Evolutionary conservation across 176 grass and related monocot genomes (phyloP), one percentile per base, ranked within the genome.

Genomic region (Paspalum notatum): DNA sequence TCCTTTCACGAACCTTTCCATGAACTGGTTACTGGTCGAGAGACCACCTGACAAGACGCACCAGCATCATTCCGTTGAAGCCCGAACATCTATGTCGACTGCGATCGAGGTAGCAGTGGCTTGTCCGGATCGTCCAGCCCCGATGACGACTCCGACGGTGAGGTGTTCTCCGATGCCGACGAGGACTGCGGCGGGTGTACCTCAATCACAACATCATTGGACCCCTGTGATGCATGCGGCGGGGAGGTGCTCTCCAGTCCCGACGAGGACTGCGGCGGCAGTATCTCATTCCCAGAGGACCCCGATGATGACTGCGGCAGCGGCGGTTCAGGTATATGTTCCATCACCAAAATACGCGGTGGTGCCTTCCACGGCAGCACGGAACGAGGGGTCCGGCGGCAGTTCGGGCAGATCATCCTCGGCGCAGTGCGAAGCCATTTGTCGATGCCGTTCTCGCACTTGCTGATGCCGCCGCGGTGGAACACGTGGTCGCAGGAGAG

Each of bases 401-500:
- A 80, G 37, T 12, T 0, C 4, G 62, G 77, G 62, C 77, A 80
- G 32, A 2, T 8, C 77, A 54, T 40, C 15, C 2, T 20, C 40
- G 20, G 17, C 8, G 5, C 0, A 1, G 18, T 7, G 41, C 4
- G 52, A 32, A 69, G 78, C 52, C 66, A 81, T 3, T 20, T 0
- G 17, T 81, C 79, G 41, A 71, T 38, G 79, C 0, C 7, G 17
- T 22, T 0, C 50, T 21, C 0, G 66, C 79, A 70, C 48, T 54
- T 80, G 27, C 4, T 48, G 48, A 2, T 42, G 20, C 0, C 20
- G 42, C 52, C 14, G 52, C 11, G 11, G 42, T 81, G 79, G 54
- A 81, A 71, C 7, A 49, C 24, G 54, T 71, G 42, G 54, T 37
- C 5, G 54, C 53, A 71, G 17, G 67, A 81, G 66, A 81, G 79